Percentiles rank a stretch among this genome's conserved stretches.
Conservation (phyloP, 345 rosid genomes). For the Gossypium longicalyx region DNA sequence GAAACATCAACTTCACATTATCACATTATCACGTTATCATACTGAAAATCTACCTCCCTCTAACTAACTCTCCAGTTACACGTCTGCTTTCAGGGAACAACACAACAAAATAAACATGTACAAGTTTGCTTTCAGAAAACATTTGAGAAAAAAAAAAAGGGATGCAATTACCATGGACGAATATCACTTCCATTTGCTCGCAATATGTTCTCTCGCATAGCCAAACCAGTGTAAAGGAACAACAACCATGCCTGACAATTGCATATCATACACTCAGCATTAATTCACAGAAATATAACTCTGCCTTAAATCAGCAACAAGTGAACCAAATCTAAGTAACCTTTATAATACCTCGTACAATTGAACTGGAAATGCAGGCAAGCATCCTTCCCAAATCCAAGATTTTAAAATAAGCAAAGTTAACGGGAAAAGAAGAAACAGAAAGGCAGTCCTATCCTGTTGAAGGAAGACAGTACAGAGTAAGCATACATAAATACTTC, state of each 20-base stretch:
- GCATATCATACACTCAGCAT: slow-evolving; percentile 11
- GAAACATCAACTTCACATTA: neutral
- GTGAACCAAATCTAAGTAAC: neutral
- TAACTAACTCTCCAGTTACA: neutral
- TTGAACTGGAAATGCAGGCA: slow-evolving; percentile 95
- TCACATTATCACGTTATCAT: neutral
- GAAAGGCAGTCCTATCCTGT: slow-evolving; percentile 95
- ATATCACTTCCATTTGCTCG: no score
- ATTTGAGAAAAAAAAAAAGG: neutral
- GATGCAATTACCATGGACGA: no score
- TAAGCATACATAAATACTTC: neutral
- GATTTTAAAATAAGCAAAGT: slow-evolving; percentile 65
- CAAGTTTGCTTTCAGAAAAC: neutral
- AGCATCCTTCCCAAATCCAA: slow-evolving; percentile 83
- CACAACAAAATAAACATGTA: slow-evolving; percentile 17
- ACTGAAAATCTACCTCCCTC: neutral
- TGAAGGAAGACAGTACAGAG: slow-evolving; percentile 22
- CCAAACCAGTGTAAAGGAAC: slow-evolving; percentile 33
- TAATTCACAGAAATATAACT: neutral
- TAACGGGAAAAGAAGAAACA: slow-evolving; percentile 88
- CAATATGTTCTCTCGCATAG: no score
- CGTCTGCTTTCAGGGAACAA: neutral
- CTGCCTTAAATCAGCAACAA: neutral
- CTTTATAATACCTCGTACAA: slow-evolving; percentile 61
- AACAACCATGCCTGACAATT: slow-evolving; percentile 77